A percentile compares a stretch with the other conserved stretches of the same genome.
Evolutionary conservation across 1,139 yeast species (phyloP).

Genomic region (Candida pseudoviswanathii): DNA sequence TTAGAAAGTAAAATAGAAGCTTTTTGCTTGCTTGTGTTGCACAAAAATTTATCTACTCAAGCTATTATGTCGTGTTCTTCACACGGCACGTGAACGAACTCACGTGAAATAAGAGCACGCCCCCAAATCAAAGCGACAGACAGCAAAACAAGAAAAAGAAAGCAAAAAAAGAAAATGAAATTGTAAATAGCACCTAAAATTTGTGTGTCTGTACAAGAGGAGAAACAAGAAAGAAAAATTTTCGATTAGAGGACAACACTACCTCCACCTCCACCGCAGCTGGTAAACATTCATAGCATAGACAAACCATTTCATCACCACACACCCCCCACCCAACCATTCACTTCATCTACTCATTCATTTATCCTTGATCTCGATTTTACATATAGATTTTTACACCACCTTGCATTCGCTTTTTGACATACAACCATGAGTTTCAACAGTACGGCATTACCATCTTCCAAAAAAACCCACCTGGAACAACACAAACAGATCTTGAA

Average conservation of each 20-base stretch:
- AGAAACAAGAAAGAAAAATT: neutral
- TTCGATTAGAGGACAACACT: neutral
- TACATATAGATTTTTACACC: too few relatives aligned
- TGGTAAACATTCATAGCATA: neutral
- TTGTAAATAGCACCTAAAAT: too few relatives aligned
- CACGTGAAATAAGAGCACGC: too few relatives aligned
- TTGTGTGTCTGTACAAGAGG: too few relatives aligned
- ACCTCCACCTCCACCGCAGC: neutral
- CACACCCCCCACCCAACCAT: neutral
- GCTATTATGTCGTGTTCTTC: too few relatives aligned
- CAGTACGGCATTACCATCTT: conserved; percentile 36
- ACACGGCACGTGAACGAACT: too few relatives aligned
- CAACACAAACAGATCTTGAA: conserved; percentile 69
- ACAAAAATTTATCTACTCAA: too few relatives aligned
- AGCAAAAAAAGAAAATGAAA: too few relatives aligned
- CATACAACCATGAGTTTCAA: conserved; percentile 17
- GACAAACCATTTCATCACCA: neutral
- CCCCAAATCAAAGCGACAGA: neutral
- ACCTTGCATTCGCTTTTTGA: neutral
- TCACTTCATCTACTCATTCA: neutral
- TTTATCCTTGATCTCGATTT: neutral
- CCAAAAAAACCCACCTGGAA: conserved; percentile 49
- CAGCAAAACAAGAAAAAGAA: neutral
- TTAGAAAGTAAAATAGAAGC: too few relatives aligned
- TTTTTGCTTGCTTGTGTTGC: too few relatives aligned